Evolutionary conservation across 2,329 filamentous ascomycete species (phyloP), one percentile per base, ranked within the genome.

Genomic region (Penicillium hesseltinei): DNA sequence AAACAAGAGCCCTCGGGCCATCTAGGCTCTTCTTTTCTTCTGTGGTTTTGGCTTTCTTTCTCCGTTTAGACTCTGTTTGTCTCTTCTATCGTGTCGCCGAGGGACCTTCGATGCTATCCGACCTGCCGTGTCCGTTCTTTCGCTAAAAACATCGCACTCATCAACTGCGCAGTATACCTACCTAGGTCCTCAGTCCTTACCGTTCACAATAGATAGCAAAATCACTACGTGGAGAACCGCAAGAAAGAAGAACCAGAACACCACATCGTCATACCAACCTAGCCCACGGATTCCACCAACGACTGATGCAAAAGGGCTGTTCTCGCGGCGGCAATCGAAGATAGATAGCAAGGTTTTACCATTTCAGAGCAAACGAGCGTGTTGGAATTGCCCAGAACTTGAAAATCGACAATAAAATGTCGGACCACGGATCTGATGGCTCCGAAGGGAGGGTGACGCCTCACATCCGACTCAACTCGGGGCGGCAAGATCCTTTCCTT

Each of bases 381-480:
- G 44, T 44, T 15, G 25, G 21, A 43, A 15, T 27, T 40, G 31
- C 36, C n/a, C 36, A 39, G 17, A 44, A 33, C 15, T 25, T 0
- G 33, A 27, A 33, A 15, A 53, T 23, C 27, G 11, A n/a, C 36
- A 10, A 53, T 51, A 46, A 61, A 42, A 68, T 66, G 60, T 63
- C 63, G 27, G 62, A 66, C 45, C 56, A 57, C 21, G 57, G 54
- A 42, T 56, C 58, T 35, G 56, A 59, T 27, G 42, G 50, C 7
- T 56, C 62, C 5, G 55, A 57, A 23, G 57, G 46, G 39, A 46
- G 36, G 25, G 63, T 59, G 45, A 72, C 81, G 60, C 84, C 85
- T 63, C 85, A 88, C 63, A 84, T 88, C 58, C 83, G 84, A 56
- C 79, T 88, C 62, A 88, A 88, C 68, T 87, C 84, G 27, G 84